Percentiles rank a stretch among this genome's conserved stretches.
These are phyloP conservation scores for Trypanosomatidae sp. DNA, from an alignment of 208 protist species.

Conservation along the genomic window DNA sequence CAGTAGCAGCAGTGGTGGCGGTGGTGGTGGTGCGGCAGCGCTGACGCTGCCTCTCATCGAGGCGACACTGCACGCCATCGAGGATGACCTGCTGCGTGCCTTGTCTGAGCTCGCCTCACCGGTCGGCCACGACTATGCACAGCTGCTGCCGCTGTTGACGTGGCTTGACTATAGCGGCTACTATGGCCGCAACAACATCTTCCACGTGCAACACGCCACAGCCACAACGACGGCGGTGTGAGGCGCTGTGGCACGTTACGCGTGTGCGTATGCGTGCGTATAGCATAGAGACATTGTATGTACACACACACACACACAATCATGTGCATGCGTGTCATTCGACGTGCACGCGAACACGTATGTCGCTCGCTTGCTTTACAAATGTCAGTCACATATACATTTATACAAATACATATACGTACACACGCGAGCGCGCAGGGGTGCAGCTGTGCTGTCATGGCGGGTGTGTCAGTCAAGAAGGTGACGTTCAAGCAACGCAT, in stretches of 20 bases:
- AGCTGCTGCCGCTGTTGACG: slow-evolving; percentile 69
- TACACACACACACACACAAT: too few species aligned
- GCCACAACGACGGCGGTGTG: too few species aligned
- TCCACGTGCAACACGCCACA: too few species aligned
- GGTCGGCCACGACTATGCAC: slow-evolving; percentile 61
- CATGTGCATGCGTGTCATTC: too few species aligned
- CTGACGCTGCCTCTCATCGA: slow-evolving; percentile 34
- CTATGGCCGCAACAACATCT: slow-evolving; percentile 74
- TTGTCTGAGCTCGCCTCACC: slow-evolving; percentile 73
- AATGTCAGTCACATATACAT: neutral
- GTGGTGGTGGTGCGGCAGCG: neutral
- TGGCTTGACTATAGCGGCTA: slow-evolving; percentile 82
- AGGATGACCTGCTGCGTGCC: slow-evolving; percentile 44
- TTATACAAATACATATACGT: slow-evolving; percentile 1
- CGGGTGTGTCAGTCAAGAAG: slow-evolving; percentile 20
- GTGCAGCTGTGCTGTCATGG: neutral
- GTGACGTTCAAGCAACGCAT: slow-evolving; percentile 71
- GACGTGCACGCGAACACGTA: too few species aligned
- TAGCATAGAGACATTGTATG: too few species aligned
- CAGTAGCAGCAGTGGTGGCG: too few species aligned
- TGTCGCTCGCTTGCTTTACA: too few species aligned
- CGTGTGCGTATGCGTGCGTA: too few species aligned
- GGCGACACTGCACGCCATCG: slow-evolving; percentile 32
- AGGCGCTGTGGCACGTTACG: too few species aligned
- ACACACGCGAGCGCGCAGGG: neutral